Percentiles rank a stretch among this genome's conserved stretches.
Evolutionary conservation across 345 rosid species (phyloP).

Genomic region (Salix udensis): DNA sequence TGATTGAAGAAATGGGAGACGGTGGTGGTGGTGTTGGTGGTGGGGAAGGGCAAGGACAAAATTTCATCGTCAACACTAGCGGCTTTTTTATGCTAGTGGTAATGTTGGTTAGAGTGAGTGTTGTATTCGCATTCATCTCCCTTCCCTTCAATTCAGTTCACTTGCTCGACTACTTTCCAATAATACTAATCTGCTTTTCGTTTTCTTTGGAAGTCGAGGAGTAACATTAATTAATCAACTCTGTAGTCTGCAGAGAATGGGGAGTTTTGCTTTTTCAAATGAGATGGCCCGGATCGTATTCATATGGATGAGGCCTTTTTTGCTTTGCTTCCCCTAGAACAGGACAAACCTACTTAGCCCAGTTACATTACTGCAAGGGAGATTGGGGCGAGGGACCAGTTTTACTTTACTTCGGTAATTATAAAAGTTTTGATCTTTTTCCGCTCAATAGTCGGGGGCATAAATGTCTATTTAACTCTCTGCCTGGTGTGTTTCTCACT

Average conservation of each 20-base stretch:
- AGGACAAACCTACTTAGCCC: background rate
- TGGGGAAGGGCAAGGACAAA: background rate
- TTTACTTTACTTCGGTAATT: background rate
- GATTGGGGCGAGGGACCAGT: background rate
- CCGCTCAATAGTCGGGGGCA: background rate
- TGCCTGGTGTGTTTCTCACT: background rate
- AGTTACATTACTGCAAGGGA: background rate
- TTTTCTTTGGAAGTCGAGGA: background rate
- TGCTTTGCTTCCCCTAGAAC: background rate
- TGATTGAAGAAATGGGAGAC: constrained; percentile 3
- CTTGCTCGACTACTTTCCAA: background rate
- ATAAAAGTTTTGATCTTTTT: background rate
- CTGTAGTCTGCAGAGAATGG: background rate
- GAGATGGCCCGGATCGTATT: background rate
- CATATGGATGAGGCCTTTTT: constrained; percentile 8
- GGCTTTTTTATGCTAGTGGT: background rate
- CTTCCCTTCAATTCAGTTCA: background rate
- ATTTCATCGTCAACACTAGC: background rate
- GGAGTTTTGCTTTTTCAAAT: too few species aligned
- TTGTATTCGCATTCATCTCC: background rate
- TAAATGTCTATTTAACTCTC: background rate
- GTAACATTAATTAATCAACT: too few species aligned
- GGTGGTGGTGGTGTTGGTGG: background rate
- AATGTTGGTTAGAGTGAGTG: background rate
- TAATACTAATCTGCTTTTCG: background rate